A percentile compares a stretch with the other conserved stretches of the same genome.
Conservation (phyloP, 176 grass and related monocot species). For the Panicum miliaceum region DNA sequence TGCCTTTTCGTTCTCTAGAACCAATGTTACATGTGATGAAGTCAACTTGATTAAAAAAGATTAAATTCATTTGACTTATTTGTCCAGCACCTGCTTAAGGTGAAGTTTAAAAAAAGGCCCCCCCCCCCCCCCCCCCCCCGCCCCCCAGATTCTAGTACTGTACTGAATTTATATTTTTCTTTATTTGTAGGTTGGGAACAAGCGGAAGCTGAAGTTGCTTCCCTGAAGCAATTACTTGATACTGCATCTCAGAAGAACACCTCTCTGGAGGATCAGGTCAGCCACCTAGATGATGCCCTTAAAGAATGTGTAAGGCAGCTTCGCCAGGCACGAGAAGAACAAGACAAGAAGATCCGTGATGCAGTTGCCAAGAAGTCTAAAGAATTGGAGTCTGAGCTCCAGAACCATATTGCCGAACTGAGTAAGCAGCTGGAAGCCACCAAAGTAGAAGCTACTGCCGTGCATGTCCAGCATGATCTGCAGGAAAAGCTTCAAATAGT, state of each 20-base stretch:
- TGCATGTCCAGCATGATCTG: constrained; percentile 45
- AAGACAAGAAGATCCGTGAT: constrained; percentile 73
- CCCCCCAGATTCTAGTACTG: background rate
- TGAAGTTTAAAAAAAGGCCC: constrained; percentile 10
- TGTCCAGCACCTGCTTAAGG: background rate
- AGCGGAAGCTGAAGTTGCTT: constrained; percentile 78
- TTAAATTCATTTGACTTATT: constrained; percentile 27
- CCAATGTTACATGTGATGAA: background rate
- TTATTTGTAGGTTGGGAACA: constrained; percentile 88
- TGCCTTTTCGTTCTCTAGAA: constrained; percentile 19
- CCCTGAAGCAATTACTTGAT: constrained; percentile 81
- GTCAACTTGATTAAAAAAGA: constrained; percentile 14
- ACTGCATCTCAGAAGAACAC: constrained; percentile 64
- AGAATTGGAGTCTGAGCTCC: constrained; percentile 56
- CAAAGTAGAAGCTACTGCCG: constrained; percentile 28
- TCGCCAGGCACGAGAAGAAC: constrained; percentile 77
- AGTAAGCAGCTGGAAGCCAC: constrained; percentile 59
- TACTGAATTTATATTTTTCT: constrained; percentile 30
- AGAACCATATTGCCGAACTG: constrained; percentile 56
- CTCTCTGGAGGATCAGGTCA: constrained; percentile 74
- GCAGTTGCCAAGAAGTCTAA: constrained; percentile 55
- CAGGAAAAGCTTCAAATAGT: constrained; percentile 56
- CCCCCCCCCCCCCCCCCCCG: too few species aligned
- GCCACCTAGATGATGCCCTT: constrained; percentile 78
- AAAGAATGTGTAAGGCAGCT: constrained; percentile 98